Conservation (phyloP, 2,329 filamentous ascomycete genomes). For the Phoma sp. region DNA sequence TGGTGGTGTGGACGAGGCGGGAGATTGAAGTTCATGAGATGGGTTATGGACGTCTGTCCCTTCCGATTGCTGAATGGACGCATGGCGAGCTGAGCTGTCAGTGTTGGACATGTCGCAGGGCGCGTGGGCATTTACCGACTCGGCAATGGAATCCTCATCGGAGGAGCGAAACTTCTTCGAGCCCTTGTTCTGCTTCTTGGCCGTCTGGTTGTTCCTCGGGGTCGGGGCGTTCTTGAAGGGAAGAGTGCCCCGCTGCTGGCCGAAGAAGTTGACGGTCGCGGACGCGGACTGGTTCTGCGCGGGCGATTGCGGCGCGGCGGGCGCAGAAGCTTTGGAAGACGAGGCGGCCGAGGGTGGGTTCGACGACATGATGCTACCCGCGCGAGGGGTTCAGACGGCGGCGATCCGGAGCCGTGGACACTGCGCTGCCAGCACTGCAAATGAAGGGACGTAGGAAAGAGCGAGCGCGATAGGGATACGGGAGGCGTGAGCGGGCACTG, state of each 20-base stretch:
- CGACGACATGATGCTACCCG: slow-evolving; percentile 52
- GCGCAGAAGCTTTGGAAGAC: slow-evolving; percentile 51
- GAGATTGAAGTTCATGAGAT: slow-evolving; percentile 89
- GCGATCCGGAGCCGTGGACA: slow-evolving; percentile 12
- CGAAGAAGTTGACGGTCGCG: slow-evolving; percentile 53
- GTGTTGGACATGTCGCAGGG: background rate
- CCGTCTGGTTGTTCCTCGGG: slow-evolving; percentile 77
- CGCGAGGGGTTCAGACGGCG: slow-evolving; percentile 36
- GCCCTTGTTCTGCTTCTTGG: slow-evolving; percentile 83
- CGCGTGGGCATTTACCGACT: slow-evolving; percentile 65
- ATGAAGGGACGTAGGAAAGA: slow-evolving; percentile 12
- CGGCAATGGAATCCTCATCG: slow-evolving; percentile 87
- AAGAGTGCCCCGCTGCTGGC: slow-evolving; percentile 53
- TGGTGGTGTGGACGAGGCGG: slow-evolving; percentile 74
- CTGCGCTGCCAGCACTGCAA: background rate
- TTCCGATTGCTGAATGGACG: slow-evolving; percentile 73
- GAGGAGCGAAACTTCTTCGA: slow-evolving; percentile 76
- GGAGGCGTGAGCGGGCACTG: background rate
- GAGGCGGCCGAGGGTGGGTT: slow-evolving; percentile 52
- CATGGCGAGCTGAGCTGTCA: slow-evolving; percentile 63
- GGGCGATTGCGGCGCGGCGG: slow-evolving; percentile 51
- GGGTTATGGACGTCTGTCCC: slow-evolving; percentile 95
- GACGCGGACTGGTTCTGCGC: slow-evolving; percentile 54
- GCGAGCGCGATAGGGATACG: slow-evolving; percentile 1
- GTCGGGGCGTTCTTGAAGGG: slow-evolving; percentile 51